Evolutionary conservation across 345 rosid species (phyloP), one percentile per base, ranked within the genome.

Genomic region (Hirschfeldia incana): DNA sequence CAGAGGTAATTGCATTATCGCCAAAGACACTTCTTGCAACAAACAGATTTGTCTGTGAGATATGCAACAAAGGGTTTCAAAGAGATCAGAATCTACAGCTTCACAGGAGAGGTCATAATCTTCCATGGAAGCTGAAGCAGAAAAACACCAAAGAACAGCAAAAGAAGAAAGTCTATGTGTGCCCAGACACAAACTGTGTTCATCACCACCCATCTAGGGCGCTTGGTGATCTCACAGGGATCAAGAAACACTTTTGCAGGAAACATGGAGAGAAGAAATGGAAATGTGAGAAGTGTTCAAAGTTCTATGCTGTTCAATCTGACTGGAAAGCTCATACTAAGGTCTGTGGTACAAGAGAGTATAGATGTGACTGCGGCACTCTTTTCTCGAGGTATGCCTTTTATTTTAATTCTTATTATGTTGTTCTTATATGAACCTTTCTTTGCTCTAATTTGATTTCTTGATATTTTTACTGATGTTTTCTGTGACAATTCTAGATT

Each of bases 71-170:
- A 81, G 94, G 98, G 73, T 94, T 94, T 78, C 98, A 90, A 67
- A 88, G 98, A 81, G 98, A 94, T 82, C 98, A 94, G 85, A 94
- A 94, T 73, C 89, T 94, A 71, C 97, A 94, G 74, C 98, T 94
- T 76, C 97, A 94, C 75, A 87, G 94, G 82, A 89, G 98, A 86
- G 97, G 98, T 3, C 98, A 94, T 70, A 94, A 94, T 76, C 93
- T 94, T 55, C 98, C 98, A 61, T 94, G 98, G 98, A 94, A 94
- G 77, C 86, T 94, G 73, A 94, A 94, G 77, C 97, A 89, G 79
- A 90, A 90, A 70, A 87, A 72, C 84, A 81, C 30, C 79, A 82
- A 86, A 72, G 94, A 87, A 44, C 79, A 79, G 1, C 79, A 79
- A 12, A 90, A 75, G 78, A 75, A 75, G 78, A 78, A 76, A 71